Base-by-base conservation (phyloP, 2,329 filamentous ascomycete species). In the Cladosporium sp. region DNA sequence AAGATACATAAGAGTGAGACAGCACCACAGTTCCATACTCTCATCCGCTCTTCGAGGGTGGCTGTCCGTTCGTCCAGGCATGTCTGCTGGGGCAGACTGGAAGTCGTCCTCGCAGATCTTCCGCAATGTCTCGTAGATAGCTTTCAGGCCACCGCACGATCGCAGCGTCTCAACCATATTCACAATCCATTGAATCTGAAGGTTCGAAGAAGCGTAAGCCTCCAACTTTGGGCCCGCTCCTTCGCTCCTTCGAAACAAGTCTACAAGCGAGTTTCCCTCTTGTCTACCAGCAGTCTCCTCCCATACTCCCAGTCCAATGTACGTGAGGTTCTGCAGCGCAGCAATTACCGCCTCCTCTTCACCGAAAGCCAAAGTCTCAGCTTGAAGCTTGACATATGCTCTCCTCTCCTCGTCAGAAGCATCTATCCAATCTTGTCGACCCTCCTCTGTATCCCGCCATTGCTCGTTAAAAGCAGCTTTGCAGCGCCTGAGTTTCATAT, bases 401-500 rank as follows among this genome's bases (percentile, higher is more conserved):
- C 75, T 72, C 59, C 81, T 78, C 52, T 78, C 77, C 59, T 84
- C 80, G 24, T 82, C 74, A 20, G 82, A 80, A 4, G 83, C 83
- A 39, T 86, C 82, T 54, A 85, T 78, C 91, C 91, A 96, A 35
- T 83, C 77, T 40, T 75, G 70, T 70, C 51, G 77, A 71, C 35
- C 75, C 58, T 65, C 69, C 60, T 65, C 69, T 37, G 52, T 25
- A 58, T 70, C 72, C 65, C 68, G 71, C 90, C 90, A 96, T 68
- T 87, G 83, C 70, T 84, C 83, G 62, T 91, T 84, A 68, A 96
- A 97, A 2, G 87, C 85, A 36, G 84, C 80, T 68, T 90, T 89
- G 19, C 89, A 87, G 54, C 86, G 83, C 54, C 89, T 82, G 49
- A 97, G 78, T 67, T 92, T 87, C 47, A 87, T 82, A 75, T 90